phyloP scores from a whole-genome alignment of 1,284 basidiomycete genomes.

The Pascua guehoae region DNA sequence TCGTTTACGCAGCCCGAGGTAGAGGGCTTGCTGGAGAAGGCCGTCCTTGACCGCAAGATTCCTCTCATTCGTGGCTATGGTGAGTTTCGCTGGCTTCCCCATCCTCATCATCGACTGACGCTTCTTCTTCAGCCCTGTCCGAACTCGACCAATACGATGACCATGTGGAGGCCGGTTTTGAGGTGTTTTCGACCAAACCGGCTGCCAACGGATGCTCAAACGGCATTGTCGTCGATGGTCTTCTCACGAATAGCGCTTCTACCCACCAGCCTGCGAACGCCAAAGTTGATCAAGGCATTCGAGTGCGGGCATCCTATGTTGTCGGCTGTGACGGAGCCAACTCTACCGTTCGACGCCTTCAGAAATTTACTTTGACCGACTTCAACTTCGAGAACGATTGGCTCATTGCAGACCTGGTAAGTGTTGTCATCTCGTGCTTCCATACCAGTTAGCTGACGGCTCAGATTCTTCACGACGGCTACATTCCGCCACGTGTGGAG shows the following conservation, averaged over 20 bases:
- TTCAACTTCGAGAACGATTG: constrained; percentile 24
- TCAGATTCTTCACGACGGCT: constrained; percentile 10
- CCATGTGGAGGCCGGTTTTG: constrained; percentile 3
- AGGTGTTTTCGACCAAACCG: background rate
- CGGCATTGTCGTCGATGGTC: constrained; percentile 5
- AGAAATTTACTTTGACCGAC: constrained; percentile 9
- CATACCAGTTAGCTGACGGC: background rate
- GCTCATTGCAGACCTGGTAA: constrained; percentile 21
- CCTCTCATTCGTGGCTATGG: constrained; percentile 8
- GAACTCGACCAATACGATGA: background rate
- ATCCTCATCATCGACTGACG: background rate
- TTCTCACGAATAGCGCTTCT: background rate
- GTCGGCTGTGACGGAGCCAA: constrained; percentile 26
- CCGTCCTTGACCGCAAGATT: constrained; percentile 4
- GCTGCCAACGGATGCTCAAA: background rate
- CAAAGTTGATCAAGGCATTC: background rate
- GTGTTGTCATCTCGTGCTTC: background rate
- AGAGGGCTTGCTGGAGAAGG: constrained; percentile 9
- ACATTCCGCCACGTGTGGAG: constrained; percentile 1
- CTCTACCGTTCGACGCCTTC: constrained; percentile 18
- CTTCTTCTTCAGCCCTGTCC: background rate
- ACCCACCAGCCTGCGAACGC: background rate
- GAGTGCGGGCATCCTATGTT: constrained; percentile 13
- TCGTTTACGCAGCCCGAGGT: constrained; percentile 20
- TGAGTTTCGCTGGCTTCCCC: background rate